Evolutionary conservation across 2,329 filamentous ascomycete genomes (phyloP).

Genomic region (Diplocarpon mali): DNA sequence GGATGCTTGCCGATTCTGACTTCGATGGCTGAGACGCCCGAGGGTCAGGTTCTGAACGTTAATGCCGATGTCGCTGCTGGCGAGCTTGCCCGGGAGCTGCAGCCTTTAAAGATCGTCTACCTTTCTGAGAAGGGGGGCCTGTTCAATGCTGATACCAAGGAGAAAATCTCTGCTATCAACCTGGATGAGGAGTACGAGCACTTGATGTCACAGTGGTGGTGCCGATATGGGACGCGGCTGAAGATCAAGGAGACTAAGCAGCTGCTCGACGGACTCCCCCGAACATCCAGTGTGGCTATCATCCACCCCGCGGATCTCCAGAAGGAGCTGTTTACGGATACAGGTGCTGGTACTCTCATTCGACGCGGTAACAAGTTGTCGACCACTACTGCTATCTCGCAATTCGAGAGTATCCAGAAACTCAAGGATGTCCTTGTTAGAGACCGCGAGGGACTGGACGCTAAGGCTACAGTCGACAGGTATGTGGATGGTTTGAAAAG

Average conservation of each 20-base stretch:
- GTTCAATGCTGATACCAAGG: conserved; percentile 84
- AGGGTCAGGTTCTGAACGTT: conserved; percentile 90
- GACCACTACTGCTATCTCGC: conserved; percentile 56
- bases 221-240: conserved; percentile 82
- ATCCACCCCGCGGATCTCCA: conserved; percentile 94
- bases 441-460: conserved; percentile 72
- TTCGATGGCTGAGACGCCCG: conserved; percentile 87
- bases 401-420: conserved; percentile 65
- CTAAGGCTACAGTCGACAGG: conserved; percentile 71
- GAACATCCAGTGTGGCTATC: conserved; percentile 90
- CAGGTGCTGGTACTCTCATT: conserved; percentile 86
- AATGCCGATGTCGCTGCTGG: conserved; percentile 96
- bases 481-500: conserved; percentile 71
- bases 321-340: conserved; percentile 94
- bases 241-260: conserved; percentile 99
- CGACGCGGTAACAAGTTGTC: conserved; percentile 83
- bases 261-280: conserved; percentile 74
- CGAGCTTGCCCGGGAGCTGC: conserved; percentile 76
- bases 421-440: conserved; percentile 75
- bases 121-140: conserved; percentile 96
- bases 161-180: conserved; percentile 96
- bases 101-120: conserved; percentile 96
- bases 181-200: conserved; percentile 91
- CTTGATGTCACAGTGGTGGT: conserved; percentile 90
- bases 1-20: conserved; percentile 89